Conservation (phyloP, 2,329 filamentous ascomycete genomes). For the Pseudogymnoascus sp. region DNA sequence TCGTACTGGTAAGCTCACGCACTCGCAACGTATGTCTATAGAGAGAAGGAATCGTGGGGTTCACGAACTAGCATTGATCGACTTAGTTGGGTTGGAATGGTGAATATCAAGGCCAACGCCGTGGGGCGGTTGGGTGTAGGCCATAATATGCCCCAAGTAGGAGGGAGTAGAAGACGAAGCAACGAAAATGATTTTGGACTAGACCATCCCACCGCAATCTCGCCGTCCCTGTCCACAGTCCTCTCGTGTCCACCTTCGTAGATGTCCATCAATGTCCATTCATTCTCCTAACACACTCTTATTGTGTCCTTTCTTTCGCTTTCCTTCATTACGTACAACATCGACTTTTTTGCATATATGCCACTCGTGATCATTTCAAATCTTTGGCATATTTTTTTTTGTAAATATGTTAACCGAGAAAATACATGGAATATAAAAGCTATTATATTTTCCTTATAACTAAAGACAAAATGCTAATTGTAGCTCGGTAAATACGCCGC, state of each 20-base stretch:
- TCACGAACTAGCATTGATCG: not conserved
- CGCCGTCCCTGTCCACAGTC: not conserved
- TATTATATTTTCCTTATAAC: too few relatives aligned
- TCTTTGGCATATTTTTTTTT: too few relatives aligned
- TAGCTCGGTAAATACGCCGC: too few relatives aligned
- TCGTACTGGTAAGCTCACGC: constrained; percentile 45
- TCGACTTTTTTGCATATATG: too few relatives aligned
- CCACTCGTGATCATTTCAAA: too few relatives aligned
- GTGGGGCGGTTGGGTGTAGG: not conserved
- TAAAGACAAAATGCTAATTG: too few relatives aligned
- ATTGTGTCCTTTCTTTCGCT: too few relatives aligned
- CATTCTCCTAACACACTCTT: not conserved
- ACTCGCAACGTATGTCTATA: not conserved
- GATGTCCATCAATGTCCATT: not conserved
- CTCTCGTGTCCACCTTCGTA: not conserved
- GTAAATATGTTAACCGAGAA: not conserved
- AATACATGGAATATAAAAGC: too few relatives aligned
- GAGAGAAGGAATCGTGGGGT: not conserved
- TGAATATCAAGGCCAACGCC: not conserved
- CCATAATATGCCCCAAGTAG: not conserved
- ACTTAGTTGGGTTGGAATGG: not conserved
- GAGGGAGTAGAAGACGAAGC: not conserved
- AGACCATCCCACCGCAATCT: not conserved
- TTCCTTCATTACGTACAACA: too few relatives aligned
- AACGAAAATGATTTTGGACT: constrained; percentile 4